Evolutionary conservation across 257 asterid species (phyloP).

Genomic region (Thymus mandschuricus): DNA sequence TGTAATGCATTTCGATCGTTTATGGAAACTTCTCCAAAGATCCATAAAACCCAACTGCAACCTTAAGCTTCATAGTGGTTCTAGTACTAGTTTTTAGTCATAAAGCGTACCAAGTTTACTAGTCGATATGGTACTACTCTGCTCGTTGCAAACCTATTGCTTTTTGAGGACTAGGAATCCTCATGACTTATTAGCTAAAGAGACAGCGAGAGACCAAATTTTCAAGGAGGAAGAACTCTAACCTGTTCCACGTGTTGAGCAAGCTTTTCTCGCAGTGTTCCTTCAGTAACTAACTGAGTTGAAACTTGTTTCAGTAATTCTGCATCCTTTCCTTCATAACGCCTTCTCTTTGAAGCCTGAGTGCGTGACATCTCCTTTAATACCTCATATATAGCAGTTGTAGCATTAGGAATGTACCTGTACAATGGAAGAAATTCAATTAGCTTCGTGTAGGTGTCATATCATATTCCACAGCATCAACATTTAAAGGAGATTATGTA

Average conservation of each 20-base stretch:
- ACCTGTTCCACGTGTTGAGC: conserved; percentile 87
- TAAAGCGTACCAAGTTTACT: neutral
- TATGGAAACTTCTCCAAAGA: neutral
- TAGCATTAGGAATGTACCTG: conserved; percentile 86
- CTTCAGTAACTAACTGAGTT: conserved; percentile 50
- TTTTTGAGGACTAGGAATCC: neutral
- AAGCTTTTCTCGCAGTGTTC: conserved; percentile 72
- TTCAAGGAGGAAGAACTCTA: conserved; percentile 24
- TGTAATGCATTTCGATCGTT: neutral
- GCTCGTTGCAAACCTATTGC: neutral
- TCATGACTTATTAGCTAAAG: neutral
- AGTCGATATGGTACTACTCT: neutral
- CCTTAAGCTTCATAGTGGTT: neutral
- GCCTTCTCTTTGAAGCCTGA: conserved; percentile 65
- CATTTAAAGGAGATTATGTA: too few relatives aligned
- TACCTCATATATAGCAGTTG: conserved; percentile 69
- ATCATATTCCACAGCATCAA: conserved; percentile 28
- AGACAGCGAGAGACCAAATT: neutral
- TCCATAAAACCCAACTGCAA: neutral
- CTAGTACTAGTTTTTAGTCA: neutral
- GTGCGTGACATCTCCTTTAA: conserved; percentile 61
- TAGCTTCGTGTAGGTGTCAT: conserved; percentile 4
- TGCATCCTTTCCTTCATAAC: conserved; percentile 54
- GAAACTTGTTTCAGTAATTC: conserved; percentile 75
- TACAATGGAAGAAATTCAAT: conserved; percentile 30